Percentiles rank a stretch among this genome's conserved stretches.
These are phyloP conservation scores for Tephrocybe rancida DNA, from an alignment of 768 basidiomycete species.

Conservation along the genomic window DNA sequence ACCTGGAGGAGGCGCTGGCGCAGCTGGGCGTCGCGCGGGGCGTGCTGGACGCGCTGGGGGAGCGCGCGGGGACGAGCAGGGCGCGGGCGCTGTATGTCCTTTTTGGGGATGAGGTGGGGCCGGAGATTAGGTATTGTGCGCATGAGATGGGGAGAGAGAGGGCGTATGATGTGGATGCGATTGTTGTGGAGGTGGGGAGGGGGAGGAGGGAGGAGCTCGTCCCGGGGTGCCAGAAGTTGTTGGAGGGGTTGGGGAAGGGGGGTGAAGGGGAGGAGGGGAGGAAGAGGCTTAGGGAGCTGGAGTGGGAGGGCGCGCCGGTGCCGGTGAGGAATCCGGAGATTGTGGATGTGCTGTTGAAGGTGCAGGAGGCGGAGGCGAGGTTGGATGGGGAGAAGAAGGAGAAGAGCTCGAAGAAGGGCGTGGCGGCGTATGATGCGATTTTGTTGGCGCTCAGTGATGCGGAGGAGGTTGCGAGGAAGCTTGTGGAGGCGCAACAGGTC, in stretches of 20 bases:
- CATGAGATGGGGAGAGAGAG: constrained; percentile 81
- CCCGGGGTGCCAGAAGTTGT: constrained; percentile 58
- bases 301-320: constrained; percentile 84
- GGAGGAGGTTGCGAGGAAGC: constrained; percentile 78
- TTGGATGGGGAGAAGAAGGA: constrained; percentile 40
- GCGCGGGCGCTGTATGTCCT: constrained; percentile 88
- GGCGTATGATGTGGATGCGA: constrained; percentile 81
- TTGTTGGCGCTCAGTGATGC: constrained; percentile 87
- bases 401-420: constrained; percentile 65
- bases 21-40: constrained; percentile 79
- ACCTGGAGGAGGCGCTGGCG: constrained; percentile 74
- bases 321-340: constrained; percentile 90
- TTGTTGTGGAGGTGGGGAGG: constrained; percentile 64
- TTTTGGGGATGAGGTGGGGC: constrained; percentile 85
- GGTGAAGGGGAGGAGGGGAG: constrained; percentile 38
- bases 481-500: constrained; percentile 87
- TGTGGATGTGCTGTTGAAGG: constrained; percentile 81
- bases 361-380: constrained; percentile 74
- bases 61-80: constrained; percentile 65
- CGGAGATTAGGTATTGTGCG: constrained; percentile 90
- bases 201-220: constrained; percentile 63
- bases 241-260: constrained; percentile 53
- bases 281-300: constrained; percentile 59
- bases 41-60: constrained; percentile 70
- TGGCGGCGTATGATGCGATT: constrained; percentile 87